Percentiles rank a stretch among this genome's conserved stretches.
phyloP scores from a whole-genome alignment of 2,329 filamentous ascomycete genomes.

The Orbilia quercus region DNA sequence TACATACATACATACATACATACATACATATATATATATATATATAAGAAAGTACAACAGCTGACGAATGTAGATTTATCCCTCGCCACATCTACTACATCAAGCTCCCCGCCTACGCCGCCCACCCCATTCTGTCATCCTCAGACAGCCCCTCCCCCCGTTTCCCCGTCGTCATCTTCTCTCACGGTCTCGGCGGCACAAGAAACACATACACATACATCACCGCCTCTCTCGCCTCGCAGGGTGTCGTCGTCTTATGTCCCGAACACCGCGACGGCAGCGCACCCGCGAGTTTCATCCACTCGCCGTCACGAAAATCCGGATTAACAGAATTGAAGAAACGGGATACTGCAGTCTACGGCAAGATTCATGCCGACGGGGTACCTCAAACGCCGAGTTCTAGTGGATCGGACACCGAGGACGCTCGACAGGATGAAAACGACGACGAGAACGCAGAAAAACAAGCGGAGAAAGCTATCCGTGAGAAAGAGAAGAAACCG shows the following conservation, averaged over 20 bases:
- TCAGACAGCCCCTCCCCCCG: constrained; percentile 63
- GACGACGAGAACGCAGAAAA: not conserved
- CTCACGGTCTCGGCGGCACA: constrained; percentile 83
- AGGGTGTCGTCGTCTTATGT: constrained; percentile 82
- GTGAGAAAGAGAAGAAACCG: constrained; percentile 14
- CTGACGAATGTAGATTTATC: constrained; percentile 67
- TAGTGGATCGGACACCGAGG: constrained; percentile 40
- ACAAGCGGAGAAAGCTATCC: not conserved
- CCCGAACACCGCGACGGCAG: constrained; percentile 87
- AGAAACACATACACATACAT: constrained; percentile 85
- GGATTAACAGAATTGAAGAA: constrained; percentile 62
- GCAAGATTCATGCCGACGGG: constrained; percentile 18
- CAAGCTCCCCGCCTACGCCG: constrained; percentile 72
- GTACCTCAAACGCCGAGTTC: constrained; percentile 42
- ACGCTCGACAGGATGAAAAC: not conserved
- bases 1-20: too few relatives aligned
- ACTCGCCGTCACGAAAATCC: constrained; percentile 61
- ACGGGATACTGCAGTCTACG: not conserved
- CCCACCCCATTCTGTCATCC: constrained; percentile 70
- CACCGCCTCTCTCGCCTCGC: constrained; percentile 80
- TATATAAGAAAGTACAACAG: too few relatives aligned
- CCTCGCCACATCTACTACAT: constrained; percentile 79
- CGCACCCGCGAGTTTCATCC: constrained; percentile 77
- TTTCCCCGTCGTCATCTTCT: constrained; percentile 82
- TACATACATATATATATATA: too few relatives aligned